Conservation (phyloP, 75 land plant genomes). For the Selaginella tamariscina region DNA sequence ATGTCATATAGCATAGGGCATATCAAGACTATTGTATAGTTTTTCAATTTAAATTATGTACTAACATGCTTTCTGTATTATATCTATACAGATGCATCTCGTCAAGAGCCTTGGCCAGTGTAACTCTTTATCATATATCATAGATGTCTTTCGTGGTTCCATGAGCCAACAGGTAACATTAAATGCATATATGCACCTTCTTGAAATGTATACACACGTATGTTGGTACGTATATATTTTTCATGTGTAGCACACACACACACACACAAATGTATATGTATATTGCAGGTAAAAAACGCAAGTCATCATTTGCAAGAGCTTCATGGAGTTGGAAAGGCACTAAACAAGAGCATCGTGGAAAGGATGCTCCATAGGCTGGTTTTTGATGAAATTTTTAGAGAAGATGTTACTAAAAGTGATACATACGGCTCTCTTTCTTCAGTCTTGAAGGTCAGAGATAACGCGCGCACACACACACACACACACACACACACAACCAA, state of each 20-base stretch:
- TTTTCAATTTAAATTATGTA: too few species aligned
- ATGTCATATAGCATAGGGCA: too few species aligned
- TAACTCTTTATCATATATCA: constrained; percentile 59
- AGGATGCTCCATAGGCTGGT: constrained; percentile 74
- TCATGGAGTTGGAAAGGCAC: constrained; percentile 84
- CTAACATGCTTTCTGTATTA: background rate
- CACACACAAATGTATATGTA: too few species aligned
- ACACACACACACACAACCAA: too few species aligned
- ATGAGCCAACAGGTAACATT: constrained; percentile 62
- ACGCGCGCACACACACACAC: too few species aligned
- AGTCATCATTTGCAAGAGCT: constrained; percentile 55
- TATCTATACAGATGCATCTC: constrained; percentile 48
- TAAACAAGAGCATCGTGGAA: constrained; percentile 67
- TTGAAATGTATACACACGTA: too few species aligned
- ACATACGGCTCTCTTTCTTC: constrained; percentile 89
- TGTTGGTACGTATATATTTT: too few species aligned
- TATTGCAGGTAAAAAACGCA: constrained; percentile 57
- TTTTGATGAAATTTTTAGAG: constrained; percentile 57
- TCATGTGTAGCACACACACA: too few species aligned
- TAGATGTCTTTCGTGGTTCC: constrained; percentile 94
- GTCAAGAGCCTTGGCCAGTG: constrained; percentile 55
- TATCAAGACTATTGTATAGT: too few species aligned
- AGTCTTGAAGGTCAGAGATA: constrained; percentile 53
- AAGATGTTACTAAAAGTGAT: constrained; percentile 89
- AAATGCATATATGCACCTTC: background rate